Percentiles rank a stretch among this genome's conserved stretches.
Evolutionary conservation across 1,284 basidiomycete species (phyloP).

Genomic region (Gymnopus androsaceus): DNA sequence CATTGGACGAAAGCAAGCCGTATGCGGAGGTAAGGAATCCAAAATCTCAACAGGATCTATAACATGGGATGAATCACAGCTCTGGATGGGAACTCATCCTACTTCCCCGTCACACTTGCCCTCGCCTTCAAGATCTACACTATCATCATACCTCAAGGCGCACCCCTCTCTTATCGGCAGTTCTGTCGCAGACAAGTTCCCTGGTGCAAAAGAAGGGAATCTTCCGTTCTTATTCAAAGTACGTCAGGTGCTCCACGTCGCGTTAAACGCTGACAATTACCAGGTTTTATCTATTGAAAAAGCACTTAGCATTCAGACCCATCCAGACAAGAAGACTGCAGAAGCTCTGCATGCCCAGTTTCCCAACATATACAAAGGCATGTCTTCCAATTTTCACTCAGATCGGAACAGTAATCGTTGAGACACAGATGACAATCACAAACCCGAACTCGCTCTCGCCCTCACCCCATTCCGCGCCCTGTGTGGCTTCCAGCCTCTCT

Average conservation of each 20-base stretch:
- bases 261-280: no score
- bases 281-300: constrained; percentile 87
- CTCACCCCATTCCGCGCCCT: constrained; percentile 90
- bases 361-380: constrained; percentile 91
- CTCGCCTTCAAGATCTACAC: constrained; percentile 43
- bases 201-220: constrained; percentile 66
- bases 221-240: constrained; percentile 91
- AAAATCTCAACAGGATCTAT: not conserved
- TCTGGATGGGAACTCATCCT: constrained; percentile 99
- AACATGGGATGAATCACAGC: constrained; percentile 42
- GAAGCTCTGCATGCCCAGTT: constrained; percentile 73
- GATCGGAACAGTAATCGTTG: constrained; percentile 13
- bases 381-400: constrained; percentile 19
- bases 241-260: not conserved
- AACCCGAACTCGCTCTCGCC: constrained; percentile 98
- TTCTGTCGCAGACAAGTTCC: constrained; percentile 58
- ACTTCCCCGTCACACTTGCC: constrained; percentile 77
- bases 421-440: constrained; percentile 83
- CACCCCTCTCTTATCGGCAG: constrained; percentile 73
- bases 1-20: constrained; percentile 44
- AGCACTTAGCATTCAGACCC: constrained; percentile 95
- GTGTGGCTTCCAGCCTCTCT: constrained; percentile 87
- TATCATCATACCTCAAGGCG: constrained; percentile 64
- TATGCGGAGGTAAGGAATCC: constrained; percentile 55
- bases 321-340: constrained; percentile 92